Conservation (phyloP, 345 rosid species). For the Microcos paniculata region DNA sequence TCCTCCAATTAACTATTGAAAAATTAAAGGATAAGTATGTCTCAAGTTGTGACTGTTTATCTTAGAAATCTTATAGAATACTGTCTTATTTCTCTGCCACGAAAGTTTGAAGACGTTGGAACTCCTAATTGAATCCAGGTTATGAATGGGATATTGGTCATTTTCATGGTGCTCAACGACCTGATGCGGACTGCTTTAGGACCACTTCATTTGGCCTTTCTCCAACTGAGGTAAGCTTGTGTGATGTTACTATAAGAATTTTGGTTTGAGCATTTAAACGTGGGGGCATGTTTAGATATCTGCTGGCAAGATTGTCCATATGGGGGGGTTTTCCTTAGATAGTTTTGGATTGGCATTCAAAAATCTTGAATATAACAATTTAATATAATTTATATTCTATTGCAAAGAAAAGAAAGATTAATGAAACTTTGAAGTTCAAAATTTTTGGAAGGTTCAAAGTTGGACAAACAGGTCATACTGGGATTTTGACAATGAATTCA, state of each 20-base stretch:
- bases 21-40: not conserved
- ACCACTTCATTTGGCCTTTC: conserved; percentile 76
- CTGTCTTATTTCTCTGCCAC: not conserved
- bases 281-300: not conserved
- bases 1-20: conserved; percentile 1
- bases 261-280: not conserved
- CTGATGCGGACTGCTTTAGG: conserved; percentile 90
- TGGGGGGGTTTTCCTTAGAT: not conserved
- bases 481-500: not conserved
- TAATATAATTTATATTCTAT: not conserved
- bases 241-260: not conserved
- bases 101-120: conserved; percentile 17
- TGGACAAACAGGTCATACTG: not conserved
- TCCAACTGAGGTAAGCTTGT: conserved; percentile 47
- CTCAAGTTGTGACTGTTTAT: not conserved
- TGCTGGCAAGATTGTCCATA: not conserved
- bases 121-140: conserved; percentile 50
- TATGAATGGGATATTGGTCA: conserved; percentile 99
- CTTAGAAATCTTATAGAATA: not conserved
- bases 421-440: not conserved
- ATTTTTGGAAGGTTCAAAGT: not conserved
- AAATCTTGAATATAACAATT: not conserved
- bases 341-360: not conserved
- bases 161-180: conserved; percentile 71
- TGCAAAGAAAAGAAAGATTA: not conserved